Percentiles rank a stretch among this genome's conserved stretches.
phyloP scores from a whole-genome alignment of 2,329 filamentous ascomycete species.

The Herpotrichia juniperi region DNA sequence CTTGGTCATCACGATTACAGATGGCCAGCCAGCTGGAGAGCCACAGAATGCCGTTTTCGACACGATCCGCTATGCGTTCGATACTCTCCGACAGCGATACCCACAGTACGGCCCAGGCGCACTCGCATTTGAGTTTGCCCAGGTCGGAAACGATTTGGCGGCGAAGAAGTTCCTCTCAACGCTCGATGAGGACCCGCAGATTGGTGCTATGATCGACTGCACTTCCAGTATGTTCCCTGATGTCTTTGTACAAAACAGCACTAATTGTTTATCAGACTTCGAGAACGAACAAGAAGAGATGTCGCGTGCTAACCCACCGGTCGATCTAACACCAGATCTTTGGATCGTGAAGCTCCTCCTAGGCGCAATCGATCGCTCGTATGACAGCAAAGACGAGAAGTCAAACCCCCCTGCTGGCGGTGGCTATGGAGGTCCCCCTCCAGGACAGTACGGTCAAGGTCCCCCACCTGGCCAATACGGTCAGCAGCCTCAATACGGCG shows the following conservation, averaged over 20 bases:
- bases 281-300: conserved; percentile 72
- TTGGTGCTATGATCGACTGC: conserved; percentile 69
- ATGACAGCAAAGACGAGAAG: conserved; percentile 70
- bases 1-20: conserved; percentile 69
- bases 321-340: conserved; percentile 68
- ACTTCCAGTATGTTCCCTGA: conserved; percentile 64
- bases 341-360: conserved; percentile 73
- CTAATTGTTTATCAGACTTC: conserved; percentile 56
- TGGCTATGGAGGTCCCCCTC: conserved; percentile 35
- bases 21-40: conserved; percentile 70
- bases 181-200: conserved; percentile 67
- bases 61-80: conserved; percentile 61
- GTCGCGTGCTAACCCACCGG: conserved; percentile 64
- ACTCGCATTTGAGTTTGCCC: conserved; percentile 71
- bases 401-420: conserved; percentile 39
- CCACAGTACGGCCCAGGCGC: conserved; percentile 61
- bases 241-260: background rate
- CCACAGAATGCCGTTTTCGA: conserved; percentile 62
- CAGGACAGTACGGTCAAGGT: background rate
- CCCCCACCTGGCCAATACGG: conserved; percentile 39
- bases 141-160: conserved; percentile 70
- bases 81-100: conserved; percentile 54
- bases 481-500: conserved; percentile 33
- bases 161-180: conserved; percentile 68
- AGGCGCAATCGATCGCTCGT: conserved; percentile 69